A percentile compares a stretch with the other conserved stretches of the same genome.
These are phyloP conservation scores for Tetramitus jugosus DNA, from an alignment of 208 protist genomes.

Conservation along the genomic window DNA sequence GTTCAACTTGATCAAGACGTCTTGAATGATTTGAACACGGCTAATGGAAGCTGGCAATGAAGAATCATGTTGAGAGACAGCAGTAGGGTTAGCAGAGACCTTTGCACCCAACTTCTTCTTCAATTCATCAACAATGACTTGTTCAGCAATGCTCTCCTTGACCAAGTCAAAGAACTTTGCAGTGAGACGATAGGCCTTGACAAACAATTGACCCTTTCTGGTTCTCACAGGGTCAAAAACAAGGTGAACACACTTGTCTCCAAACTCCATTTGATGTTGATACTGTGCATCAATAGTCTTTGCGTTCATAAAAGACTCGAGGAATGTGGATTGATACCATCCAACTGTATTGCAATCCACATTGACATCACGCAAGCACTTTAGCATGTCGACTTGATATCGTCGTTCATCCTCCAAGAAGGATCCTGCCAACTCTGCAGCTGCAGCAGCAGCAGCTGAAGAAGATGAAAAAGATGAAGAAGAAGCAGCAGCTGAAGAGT, in stretches of 20 bases:
- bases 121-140: background rate
- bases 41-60: background rate
- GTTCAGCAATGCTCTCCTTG: background rate
- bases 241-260: background rate
- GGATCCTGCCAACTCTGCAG: no score
- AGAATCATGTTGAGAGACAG: no score
- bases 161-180: slow-evolving; percentile 1
- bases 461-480: no score
- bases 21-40: slow-evolving; percentile 2
- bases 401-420: background rate
- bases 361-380: background rate
- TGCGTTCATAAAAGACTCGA: slow-evolving; percentile 1
- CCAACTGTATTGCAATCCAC: slow-evolving; percentile 20
- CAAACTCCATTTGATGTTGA: background rate
- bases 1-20: slow-evolving; percentile 1
- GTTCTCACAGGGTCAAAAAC: slow-evolving; percentile 21
- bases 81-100: background rate
- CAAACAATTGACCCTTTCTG: slow-evolving; percentile 4
- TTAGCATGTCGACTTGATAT: slow-evolving; percentile 13
- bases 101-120: slow-evolving; percentile 1
- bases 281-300: slow-evolving; percentile 10
- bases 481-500: no score
- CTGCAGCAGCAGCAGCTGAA: no score
- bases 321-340: slow-evolving; percentile 21
- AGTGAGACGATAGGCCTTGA: slow-evolving; percentile 3